Conservation (phyloP, 768 basidiomycete species). For the Macrolepiota dolichaula region DNA sequence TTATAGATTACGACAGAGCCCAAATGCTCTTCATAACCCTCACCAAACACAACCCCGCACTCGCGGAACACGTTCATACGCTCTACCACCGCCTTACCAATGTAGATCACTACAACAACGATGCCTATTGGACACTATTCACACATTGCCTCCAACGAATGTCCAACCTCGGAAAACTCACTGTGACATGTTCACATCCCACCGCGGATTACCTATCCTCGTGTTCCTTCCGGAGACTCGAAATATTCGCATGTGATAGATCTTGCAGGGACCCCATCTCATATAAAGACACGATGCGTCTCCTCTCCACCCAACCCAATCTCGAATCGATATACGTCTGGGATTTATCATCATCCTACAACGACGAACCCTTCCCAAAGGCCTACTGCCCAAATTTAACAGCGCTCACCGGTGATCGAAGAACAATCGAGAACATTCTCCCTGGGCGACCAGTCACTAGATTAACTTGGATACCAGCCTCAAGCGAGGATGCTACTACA, state of each 20-base stretch:
- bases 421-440: neutral
- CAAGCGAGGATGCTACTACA: neutral
- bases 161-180: neutral
- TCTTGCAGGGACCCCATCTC: neutral
- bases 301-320: neutral
- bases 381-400: neutral
- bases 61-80: neutral
- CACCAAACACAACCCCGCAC: neutral
- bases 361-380: neutral
- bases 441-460: neutral
- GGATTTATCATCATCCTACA: neutral
- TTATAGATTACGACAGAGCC: neutral
- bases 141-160: neutral
- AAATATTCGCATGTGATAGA: neutral
- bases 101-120: neutral
- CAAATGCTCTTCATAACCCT: neutral
- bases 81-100: neutral
- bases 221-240: neutral
- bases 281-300: neutral
- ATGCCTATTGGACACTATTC: neutral
- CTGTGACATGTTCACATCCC: neutral
- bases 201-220: neutral
- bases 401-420: neutral
- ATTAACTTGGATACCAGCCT: slow-evolving; percentile 2
- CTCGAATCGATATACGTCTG: neutral